phyloP scores from a whole-genome alignment of 2,329 filamentous ascomycete species.

The Aspergillus sclerotialis region DNA sequence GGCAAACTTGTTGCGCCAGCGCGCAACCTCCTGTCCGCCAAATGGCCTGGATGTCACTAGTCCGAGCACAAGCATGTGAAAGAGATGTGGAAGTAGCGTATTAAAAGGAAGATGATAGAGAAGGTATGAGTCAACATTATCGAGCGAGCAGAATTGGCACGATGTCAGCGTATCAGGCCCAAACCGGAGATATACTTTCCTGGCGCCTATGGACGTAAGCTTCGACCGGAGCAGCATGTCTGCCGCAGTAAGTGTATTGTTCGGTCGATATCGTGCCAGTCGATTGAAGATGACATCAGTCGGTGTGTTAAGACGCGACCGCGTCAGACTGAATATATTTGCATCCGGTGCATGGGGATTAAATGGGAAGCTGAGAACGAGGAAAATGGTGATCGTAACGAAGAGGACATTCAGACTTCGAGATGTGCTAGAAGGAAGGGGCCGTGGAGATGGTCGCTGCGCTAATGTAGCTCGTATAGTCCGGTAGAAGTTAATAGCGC shows the following conservation, averaged over 20 bases:
- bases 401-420: slow-evolving; percentile 46
- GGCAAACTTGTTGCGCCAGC: slow-evolving; percentile 67
- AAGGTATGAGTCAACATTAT: slow-evolving; percentile 64
- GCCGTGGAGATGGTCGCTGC: slow-evolving; percentile 30
- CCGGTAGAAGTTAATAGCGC: slow-evolving; percentile 31
- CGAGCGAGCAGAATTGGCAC: slow-evolving; percentile 76
- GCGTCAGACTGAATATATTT: slow-evolving; percentile 72
- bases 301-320: slow-evolving; percentile 78
- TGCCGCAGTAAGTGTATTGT: slow-evolving; percentile 34
- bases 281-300: slow-evolving; percentile 77
- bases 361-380: slow-evolving; percentile 62
- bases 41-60: slow-evolving; percentile 64
- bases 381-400: slow-evolving; percentile 44
- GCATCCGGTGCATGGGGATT: slow-evolving; percentile 43
- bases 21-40: slow-evolving; percentile 54
- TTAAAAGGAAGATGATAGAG: slow-evolving; percentile 68
- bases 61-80: slow-evolving; percentile 67
- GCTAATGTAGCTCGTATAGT: slow-evolving; percentile 25
- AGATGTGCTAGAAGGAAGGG: slow-evolving; percentile 26
- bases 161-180: slow-evolving; percentile 66
- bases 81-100: slow-evolving; percentile 68
- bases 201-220: slow-evolving; percentile 64
- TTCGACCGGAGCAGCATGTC: slow-evolving; percentile 63
- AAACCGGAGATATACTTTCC: slow-evolving; percentile 75
- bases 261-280: slow-evolving; percentile 43